Conservation (phyloP, 371 early-diverging fungal genomes). For the Haplosporangium sp. region DNA sequence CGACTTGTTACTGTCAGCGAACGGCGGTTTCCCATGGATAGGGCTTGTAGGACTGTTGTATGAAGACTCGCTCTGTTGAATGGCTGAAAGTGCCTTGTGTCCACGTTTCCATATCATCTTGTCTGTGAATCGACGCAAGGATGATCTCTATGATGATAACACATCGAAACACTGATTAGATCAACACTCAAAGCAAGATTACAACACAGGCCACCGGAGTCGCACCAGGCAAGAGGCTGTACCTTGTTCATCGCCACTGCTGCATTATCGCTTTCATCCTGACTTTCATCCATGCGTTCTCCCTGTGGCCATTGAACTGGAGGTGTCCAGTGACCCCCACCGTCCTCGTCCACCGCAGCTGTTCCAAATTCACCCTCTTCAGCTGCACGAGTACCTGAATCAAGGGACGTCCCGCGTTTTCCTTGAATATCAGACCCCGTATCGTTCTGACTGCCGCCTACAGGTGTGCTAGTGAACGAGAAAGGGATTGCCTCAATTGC, state of each 20-base stretch:
- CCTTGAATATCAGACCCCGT: not conserved
- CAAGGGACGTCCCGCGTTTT: slow-evolving; percentile 7
- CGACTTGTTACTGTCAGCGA: slow-evolving; percentile 23
- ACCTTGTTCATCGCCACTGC: slow-evolving; percentile 26
- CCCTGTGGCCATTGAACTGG: slow-evolving; percentile 39
- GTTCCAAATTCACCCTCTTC: slow-evolving; percentile 8
- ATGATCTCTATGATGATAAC: slow-evolving; percentile 34
- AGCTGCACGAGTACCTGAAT: slow-evolving; percentile 2
- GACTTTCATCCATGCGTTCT: slow-evolving; percentile 49
- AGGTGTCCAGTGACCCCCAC: slow-evolving; percentile 13
- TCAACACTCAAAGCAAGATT: not conserved
- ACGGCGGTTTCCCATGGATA: slow-evolving; percentile 4
- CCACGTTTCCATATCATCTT: slow-evolving; percentile 49
- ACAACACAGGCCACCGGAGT: not conserved
- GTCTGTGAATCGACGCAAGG: slow-evolving; percentile 43
- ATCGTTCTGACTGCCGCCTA: too few relatives aligned
- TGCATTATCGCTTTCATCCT: slow-evolving; percentile 44
- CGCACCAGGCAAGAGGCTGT: not conserved
- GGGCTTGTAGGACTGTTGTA: not conserved
- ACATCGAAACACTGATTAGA: not conserved
- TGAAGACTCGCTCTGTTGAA: slow-evolving; percentile 27
- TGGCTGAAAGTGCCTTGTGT: slow-evolving; percentile 22
- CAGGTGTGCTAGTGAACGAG: not conserved
- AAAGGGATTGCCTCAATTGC: slow-evolving; percentile 1
- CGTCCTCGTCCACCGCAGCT: slow-evolving; percentile 30